These are phyloP conservation scores for Abelmoschus esculentus DNA, from an alignment of 345 rosid genomes.

Conservation along the genomic window DNA sequence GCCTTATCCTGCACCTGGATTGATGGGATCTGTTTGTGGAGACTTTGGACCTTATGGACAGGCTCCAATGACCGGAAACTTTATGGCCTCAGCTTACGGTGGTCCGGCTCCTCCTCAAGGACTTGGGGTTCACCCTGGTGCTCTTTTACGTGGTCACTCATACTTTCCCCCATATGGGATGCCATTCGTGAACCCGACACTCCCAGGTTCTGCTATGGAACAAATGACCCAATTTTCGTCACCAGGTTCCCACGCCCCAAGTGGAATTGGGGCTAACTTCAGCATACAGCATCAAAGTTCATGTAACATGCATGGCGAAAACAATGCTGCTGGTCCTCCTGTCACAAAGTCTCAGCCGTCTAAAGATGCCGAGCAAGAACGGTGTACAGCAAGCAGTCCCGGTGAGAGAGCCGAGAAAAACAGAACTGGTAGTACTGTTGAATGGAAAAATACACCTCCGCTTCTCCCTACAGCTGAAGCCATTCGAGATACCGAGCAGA, in stretches of 20 bases:
- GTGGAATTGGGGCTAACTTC: slow-evolving; percentile 31
- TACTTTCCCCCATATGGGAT: slow-evolving; percentile 64
- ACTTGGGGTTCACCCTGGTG: slow-evolving; percentile 28
- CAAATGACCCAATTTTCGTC: slow-evolving; percentile 35
- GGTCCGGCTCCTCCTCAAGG: slow-evolving; percentile 41
- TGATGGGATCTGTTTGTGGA: slow-evolving; percentile 36
- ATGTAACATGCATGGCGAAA: slow-evolving; percentile 22
- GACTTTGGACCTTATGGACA: slow-evolving; percentile 46
- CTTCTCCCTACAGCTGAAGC: slow-evolving; percentile 18
- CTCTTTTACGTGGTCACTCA: slow-evolving; percentile 42
- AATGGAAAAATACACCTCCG: slow-evolving; percentile 27
- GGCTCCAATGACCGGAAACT: slow-evolving; percentile 38
- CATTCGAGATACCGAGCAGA: slow-evolving; percentile 21
- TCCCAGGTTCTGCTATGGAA: slow-evolving; percentile 41
- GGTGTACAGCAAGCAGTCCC: slow-evolving; percentile 52
- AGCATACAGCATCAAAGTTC: slow-evolving; percentile 39
- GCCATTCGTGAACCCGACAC: slow-evolving; percentile 37
- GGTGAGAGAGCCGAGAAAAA: slow-evolving; percentile 22
- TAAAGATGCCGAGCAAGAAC: slow-evolving; percentile 35
- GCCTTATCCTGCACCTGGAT: slow-evolving; percentile 58
- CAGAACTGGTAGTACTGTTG: slow-evolving; percentile 7
- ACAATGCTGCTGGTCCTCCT: slow-evolving; percentile 23
- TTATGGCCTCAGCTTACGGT: slow-evolving; percentile 37
- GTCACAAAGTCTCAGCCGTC: slow-evolving; percentile 26
- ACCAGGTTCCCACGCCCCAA: slow-evolving; percentile 25